These are phyloP conservation scores for Piloderma croceum DNA, from an alignment of 768 basidiomycete genomes.

Conservation along the genomic window DNA sequence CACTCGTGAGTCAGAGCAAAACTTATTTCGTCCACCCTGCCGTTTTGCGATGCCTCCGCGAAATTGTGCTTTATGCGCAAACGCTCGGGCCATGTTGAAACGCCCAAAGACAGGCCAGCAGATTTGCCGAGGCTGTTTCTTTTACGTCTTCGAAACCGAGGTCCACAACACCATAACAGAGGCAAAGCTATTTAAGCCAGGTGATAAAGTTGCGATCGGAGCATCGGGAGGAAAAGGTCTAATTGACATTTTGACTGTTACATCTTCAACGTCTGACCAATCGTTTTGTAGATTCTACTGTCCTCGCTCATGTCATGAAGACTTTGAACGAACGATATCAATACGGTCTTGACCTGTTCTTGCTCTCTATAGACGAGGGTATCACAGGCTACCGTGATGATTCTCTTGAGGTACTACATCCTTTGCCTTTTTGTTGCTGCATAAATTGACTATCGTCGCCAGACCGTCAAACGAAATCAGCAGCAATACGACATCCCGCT, in stretches of 20 bases:
- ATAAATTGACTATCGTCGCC: slow-evolving; percentile 8
- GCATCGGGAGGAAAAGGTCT: slow-evolving; percentile 97
- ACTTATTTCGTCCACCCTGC: no score
- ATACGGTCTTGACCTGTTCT: slow-evolving; percentile 85
- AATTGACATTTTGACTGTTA: slow-evolving; percentile 10
- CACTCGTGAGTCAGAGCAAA: no score
- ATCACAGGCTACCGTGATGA: slow-evolving; percentile 98
- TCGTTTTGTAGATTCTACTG: slow-evolving; percentile 77
- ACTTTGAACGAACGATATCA: slow-evolving; percentile 88
- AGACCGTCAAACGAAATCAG: slow-evolving; percentile 98
- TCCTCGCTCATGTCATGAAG: slow-evolving; percentile 96
- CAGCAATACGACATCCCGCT: slow-evolving; percentile 92
- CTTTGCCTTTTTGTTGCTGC: slow-evolving; percentile 1
- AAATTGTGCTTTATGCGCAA: slow-evolving; percentile 70
- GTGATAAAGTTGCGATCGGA: slow-evolving; percentile 93
- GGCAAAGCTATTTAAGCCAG: slow-evolving; percentile 76
- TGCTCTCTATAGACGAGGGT: slow-evolving; percentile 97
- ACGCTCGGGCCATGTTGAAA: slow-evolving; percentile 79
- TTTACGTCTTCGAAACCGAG: slow-evolving; percentile 96
- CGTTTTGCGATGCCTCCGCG: slow-evolving; percentile 92
- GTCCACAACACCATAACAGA: slow-evolving; percentile 93
- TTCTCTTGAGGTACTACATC: slow-evolving; percentile 71
- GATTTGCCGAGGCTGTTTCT: slow-evolving; percentile 95
- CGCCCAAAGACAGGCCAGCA: slow-evolving; percentile 97
- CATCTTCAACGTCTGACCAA: slow-evolving; percentile 4